Evolutionary conservation across 116 monocot species (phyloP).

Genomic region (Thalassia testudinum): DNA sequence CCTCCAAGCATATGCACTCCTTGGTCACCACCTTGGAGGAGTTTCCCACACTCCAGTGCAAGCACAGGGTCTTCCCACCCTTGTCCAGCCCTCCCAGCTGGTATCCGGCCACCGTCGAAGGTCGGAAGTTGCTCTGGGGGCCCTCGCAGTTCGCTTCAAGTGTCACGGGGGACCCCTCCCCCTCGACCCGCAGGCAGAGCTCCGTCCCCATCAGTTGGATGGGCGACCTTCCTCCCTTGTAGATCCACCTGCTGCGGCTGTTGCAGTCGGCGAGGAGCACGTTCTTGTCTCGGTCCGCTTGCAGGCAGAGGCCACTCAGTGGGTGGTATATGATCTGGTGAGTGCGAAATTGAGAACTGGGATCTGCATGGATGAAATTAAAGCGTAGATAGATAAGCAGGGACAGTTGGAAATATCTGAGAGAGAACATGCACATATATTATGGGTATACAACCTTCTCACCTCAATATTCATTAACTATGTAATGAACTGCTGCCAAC

Average conservation of each 20-base stretch:
- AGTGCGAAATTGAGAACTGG: not conserved
- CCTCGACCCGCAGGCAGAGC: constrained; percentile 6
- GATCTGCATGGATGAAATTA: constrained; percentile 14
- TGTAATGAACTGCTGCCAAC: too few species aligned
- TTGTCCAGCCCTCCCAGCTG: not conserved
- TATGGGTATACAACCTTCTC: too few species aligned
- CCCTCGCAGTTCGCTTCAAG: constrained; percentile 6
- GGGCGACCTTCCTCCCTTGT: constrained; percentile 3
- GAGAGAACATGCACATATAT: too few species aligned
- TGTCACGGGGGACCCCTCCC: constrained; percentile 11
- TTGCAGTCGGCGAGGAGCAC: constrained; percentile 10
- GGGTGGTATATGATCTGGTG: constrained; percentile 38
- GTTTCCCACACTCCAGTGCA: not conserved
- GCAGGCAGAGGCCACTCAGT: constrained; percentile 18
- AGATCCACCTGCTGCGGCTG: constrained; percentile 7
- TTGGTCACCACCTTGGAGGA: not conserved
- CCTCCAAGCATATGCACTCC: constrained; percentile 6
- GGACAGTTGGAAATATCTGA: not conserved
- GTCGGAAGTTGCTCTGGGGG: not conserved
- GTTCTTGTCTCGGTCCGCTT: not conserved
- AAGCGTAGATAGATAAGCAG: not conserved
- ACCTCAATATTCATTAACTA: too few species aligned
- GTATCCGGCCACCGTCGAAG: constrained; percentile 6
- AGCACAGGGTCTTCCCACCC: constrained; percentile 2
- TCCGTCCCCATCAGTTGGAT: not conserved